Base-by-base conservation (phyloP, 176 grass and related monocot species). In the Eremochloa ophiuroides region DNA sequence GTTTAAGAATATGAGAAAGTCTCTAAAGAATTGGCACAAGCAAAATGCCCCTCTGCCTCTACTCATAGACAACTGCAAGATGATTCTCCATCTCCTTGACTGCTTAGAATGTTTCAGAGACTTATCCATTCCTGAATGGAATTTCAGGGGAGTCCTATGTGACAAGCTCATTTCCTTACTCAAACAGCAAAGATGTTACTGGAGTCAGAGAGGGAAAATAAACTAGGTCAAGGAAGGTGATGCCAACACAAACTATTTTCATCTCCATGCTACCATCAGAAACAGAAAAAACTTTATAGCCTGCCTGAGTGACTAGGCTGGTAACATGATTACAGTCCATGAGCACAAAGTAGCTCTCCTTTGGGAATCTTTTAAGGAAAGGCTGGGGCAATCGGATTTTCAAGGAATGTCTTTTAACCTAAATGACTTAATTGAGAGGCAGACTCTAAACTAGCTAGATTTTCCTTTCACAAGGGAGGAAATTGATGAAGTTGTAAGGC, bases 21-120 rank as follows among this genome's bases (percentile, higher is more conserved):
- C 0, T 0, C 0, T 44, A 0, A 44, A 15, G 15, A 2, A 4
- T 0, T 44, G 12, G 42, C n/a, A n/a, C n/a, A n/a, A n/a, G n/a
- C n/a, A 44, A 15, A 9, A 15, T 0, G 0, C 13, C 0, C 3
- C 13, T 44, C 42, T 47, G 0, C 14, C 14, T 5, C 0, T 1
- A 0, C 0, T 4, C 3, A 62, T 62, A 2, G 13, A 15, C 0
- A 30, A 30, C 0, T 8, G 15, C 1, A 62, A 30, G 5, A 3
- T 16, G 1, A 9, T 30, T 0, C 4, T 29, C 0, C 1, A 1
- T 4, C 4, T 29, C 1, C 1, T 59, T 0, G 26, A 13, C 6
- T 0, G 10, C 3, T 0, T 62, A 0, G 26, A 30, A 0, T 0
- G 2, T 0, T 2, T 6, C 0, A 27, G 26, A 3, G 25, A 27